phyloP scores from a whole-genome alignment of 345 rosid species.

The Aquilaria sinensis region DNA sequence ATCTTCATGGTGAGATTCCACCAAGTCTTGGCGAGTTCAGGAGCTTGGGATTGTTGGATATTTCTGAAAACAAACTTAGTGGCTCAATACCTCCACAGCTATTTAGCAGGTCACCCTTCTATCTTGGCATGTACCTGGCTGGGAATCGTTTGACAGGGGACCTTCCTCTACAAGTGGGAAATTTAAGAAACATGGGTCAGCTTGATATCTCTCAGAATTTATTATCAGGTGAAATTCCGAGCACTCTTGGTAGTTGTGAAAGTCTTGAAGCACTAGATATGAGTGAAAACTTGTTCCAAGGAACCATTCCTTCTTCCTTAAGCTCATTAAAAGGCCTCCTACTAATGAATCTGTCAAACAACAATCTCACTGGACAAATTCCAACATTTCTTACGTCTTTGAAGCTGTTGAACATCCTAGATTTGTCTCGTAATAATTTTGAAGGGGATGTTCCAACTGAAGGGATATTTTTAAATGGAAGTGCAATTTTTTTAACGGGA shows the following conservation, averaged over 20 bases:
- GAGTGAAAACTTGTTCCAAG: too few relatives aligned
- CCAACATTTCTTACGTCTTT: conserved; percentile 16
- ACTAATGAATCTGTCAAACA: conserved; percentile 2
- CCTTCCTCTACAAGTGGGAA: not conserved
- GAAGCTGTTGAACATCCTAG: not conserved
- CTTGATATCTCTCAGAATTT: not conserved
- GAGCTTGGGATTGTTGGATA: conserved; percentile 12
- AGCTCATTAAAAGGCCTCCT: too few relatives aligned
- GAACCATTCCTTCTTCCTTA: too few relatives aligned
- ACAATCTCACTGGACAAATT: conserved; percentile 20
- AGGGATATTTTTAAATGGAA: conserved; percentile 1
- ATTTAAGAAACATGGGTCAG: not conserved
- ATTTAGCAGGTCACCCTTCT: conserved; percentile 25
- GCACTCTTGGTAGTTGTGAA: conserved; percentile 9
- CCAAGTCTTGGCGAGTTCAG: conserved; percentile 19
- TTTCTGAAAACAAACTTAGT: conserved; percentile 21
- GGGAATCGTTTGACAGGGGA: conserved; percentile 18
- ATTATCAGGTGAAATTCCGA: conserved; percentile 16
- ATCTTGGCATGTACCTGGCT: conserved; percentile 25
- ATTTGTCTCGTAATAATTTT: not conserved
- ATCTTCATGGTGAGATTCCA: conserved; percentile 28
- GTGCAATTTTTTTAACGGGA: not conserved
- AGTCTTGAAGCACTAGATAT: too few relatives aligned
- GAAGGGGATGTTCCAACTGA: not conserved
- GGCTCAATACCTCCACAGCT: conserved; percentile 5